Evolutionary conservation across 2,329 filamentous ascomycete species (phyloP).

Genomic region (Xylariaceae sp.): DNA sequence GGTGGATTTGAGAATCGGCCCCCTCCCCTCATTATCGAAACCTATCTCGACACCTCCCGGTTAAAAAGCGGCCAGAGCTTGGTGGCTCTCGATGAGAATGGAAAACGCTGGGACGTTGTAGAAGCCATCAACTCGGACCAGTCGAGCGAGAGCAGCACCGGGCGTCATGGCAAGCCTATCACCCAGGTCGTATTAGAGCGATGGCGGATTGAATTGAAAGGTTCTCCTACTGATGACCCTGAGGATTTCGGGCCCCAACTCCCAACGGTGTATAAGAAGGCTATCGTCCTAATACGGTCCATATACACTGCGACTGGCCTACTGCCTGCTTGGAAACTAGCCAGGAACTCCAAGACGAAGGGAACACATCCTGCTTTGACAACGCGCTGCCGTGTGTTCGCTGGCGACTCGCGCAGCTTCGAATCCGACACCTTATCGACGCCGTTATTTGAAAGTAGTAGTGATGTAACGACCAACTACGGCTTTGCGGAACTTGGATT

Average conservation of each 20-base stretch:
- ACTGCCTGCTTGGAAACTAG: constrained; percentile 81
- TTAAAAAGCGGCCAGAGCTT: constrained; percentile 81
- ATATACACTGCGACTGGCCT: constrained; percentile 78
- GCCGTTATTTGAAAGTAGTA: constrained; percentile 60
- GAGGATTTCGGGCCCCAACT: constrained; percentile 60
- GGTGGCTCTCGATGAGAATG: constrained; percentile 80
- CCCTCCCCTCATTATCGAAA: constrained; percentile 81
- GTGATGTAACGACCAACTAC: constrained; percentile 66
- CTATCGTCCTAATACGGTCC: constrained; percentile 88
- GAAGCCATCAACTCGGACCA: constrained; percentile 67
- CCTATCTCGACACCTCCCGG: constrained; percentile 74
- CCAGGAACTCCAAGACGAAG: constrained; percentile 66
- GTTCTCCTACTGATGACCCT: constrained; percentile 42
- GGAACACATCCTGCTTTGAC: constrained; percentile 62
- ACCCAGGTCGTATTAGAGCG: constrained; percentile 82
- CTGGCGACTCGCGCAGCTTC: constrained; percentile 50
- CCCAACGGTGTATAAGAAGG: constrained; percentile 93
- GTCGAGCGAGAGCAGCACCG: constrained; percentile 43
- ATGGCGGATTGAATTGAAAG: constrained; percentile 81
- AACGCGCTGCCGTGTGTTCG: constrained; percentile 73
- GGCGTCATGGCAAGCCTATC: constrained; percentile 41
- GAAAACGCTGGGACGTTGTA: constrained; percentile 87
- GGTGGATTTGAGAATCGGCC: constrained; percentile 73
- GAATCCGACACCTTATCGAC: constrained; percentile 64
- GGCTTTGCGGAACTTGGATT: constrained; percentile 80